Conservation (phyloP, 495 filamentous ascomycete genomes). For the Physcia stellaris region DNA sequence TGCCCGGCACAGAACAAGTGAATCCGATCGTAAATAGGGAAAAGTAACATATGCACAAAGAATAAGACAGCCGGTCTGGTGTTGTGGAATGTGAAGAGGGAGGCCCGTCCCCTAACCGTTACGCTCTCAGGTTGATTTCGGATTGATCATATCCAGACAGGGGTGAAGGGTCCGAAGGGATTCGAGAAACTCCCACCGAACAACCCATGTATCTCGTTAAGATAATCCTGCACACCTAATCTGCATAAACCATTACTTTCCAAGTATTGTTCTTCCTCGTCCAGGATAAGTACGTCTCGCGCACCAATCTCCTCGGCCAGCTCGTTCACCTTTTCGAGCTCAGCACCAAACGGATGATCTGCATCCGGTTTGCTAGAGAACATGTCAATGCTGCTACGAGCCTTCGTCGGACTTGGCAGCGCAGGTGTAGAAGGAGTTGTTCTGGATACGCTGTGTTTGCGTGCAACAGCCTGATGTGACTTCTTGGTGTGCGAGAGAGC, state of each 20-base stretch:
- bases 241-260: constrained; percentile 52
- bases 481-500: constrained; percentile 77
- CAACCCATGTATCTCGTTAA: constrained; percentile 63
- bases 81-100: no score
- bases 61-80: no score
- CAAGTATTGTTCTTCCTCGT: constrained; percentile 59
- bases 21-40: no score
- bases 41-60: no score
- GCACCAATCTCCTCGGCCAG: constrained; percentile 77
- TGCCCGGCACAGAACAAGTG: no score
- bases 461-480: constrained; percentile 50
- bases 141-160: constrained; percentile 30
- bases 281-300: constrained; percentile 37
- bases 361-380: constrained; percentile 24
- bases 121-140: no score
- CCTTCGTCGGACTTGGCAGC: constrained; percentile 21
- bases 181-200: constrained; percentile 40
- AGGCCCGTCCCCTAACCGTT: no score
- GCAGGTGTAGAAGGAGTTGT: constrained; percentile 27
- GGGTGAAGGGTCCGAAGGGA: constrained; percentile 24
- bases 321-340: constrained; percentile 40
- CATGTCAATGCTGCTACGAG: constrained; percentile 28
- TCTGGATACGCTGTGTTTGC: constrained; percentile 44
- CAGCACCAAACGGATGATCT: constrained; percentile 35
- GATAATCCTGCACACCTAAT: constrained; percentile 71